A percentile compares a stretch with the other conserved stretches of the same genome.
These are phyloP conservation scores for Auricularia sp. DNA, from an alignment of 768 basidiomycete genomes.

Conservation along the genomic window DNA sequence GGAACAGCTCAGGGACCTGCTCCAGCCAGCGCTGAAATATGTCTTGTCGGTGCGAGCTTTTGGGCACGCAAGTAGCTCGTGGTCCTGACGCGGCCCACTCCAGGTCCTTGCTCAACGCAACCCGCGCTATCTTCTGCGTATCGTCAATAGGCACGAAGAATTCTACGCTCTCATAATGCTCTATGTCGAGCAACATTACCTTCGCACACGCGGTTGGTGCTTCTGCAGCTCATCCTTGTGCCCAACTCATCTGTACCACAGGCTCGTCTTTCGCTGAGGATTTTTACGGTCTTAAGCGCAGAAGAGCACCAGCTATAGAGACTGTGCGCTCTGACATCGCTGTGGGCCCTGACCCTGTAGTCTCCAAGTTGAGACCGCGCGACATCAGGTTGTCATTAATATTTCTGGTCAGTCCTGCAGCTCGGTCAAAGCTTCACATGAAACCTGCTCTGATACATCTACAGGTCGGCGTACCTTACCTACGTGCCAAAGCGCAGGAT, in stretches of 20 bases:
- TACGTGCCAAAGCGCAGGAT: constrained; percentile 82
- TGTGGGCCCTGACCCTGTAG: constrained; percentile 50
- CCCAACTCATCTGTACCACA: constrained; percentile 20
- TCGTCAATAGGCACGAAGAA: constrained; percentile 94
- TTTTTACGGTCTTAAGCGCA: constrained; percentile 85
- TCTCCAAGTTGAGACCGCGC: constrained; percentile 51
- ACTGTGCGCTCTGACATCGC: constrained; percentile 58
- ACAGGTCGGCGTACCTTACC: constrained; percentile 80
- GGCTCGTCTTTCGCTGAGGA: constrained; percentile 93
- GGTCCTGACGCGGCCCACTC: neutral
- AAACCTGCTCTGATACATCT: constrained; percentile 2
- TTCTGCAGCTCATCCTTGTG: neutral
- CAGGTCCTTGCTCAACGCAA: constrained; percentile 93
- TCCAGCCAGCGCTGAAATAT: constrained; percentile 93
- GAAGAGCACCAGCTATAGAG: constrained; percentile 60
- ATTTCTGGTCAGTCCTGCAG: constrained; percentile 51
- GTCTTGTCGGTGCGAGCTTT: constrained; percentile 67
- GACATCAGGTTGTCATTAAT: constrained; percentile 72
- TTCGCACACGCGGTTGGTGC: constrained; percentile 67
- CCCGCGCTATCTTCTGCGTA: constrained; percentile 80
- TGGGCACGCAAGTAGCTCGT: neutral
- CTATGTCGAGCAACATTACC: constrained; percentile 83
- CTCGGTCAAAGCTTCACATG: neutral
- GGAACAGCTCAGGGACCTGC: constrained; percentile 81
- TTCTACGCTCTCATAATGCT: constrained; percentile 86